A percentile compares a stretch with the other conserved stretches of the same genome.
Evolutionary conservation across 2,329 filamentous ascomycete species (phyloP).

Genomic region (Microdochium nivale): DNA sequence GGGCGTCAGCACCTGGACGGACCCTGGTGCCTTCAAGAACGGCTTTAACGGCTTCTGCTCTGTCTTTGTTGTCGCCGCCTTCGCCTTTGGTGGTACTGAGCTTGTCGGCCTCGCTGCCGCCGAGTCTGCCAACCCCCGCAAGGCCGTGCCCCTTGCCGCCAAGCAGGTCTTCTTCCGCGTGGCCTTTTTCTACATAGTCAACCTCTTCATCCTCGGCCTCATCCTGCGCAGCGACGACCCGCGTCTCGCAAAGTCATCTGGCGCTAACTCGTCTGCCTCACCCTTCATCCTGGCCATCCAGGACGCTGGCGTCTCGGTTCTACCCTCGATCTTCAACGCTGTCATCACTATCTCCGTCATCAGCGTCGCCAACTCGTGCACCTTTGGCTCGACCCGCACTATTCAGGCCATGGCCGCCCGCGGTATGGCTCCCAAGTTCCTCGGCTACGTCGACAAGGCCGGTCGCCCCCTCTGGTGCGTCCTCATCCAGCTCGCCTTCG

Average conservation of each 20-base stretch:
- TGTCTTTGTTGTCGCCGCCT: constrained; percentile 43
- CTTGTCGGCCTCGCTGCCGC: constrained; percentile 43
- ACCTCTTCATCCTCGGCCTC: constrained; percentile 42
- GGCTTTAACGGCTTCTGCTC: constrained; percentile 41
- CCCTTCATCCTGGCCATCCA: constrained; percentile 44
- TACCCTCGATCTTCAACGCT: constrained; percentile 45
- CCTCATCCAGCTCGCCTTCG: constrained; percentile 42
- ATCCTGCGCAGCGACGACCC: constrained; percentile 33
- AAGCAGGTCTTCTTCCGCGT: constrained; percentile 50
- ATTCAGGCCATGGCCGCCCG: constrained; percentile 39
- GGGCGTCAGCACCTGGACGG: constrained; percentile 51
- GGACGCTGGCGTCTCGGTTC: constrained; percentile 37
- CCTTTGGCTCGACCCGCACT: constrained; percentile 41
- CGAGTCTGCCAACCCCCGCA: constrained; percentile 38
- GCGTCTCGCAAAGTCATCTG: constrained; percentile 26
- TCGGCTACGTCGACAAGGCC: constrained; percentile 52
- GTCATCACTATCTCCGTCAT: constrained; percentile 44
- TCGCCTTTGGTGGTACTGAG: constrained; percentile 43
- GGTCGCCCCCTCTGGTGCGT: constrained; percentile 52
- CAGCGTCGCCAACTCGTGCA: constrained; percentile 41
- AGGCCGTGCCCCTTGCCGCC: constrained; percentile 38
- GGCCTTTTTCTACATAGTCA: constrained; percentile 41
- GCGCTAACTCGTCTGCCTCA: constrained; percentile 33
- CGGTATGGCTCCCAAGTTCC: constrained; percentile 44
- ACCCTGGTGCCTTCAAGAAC: constrained; percentile 44